Evolutionary conservation across 768 basidiomycete species (phyloP), one percentile per base, ranked within the genome.

Genomic region (Baorangia bicolor): DNA sequence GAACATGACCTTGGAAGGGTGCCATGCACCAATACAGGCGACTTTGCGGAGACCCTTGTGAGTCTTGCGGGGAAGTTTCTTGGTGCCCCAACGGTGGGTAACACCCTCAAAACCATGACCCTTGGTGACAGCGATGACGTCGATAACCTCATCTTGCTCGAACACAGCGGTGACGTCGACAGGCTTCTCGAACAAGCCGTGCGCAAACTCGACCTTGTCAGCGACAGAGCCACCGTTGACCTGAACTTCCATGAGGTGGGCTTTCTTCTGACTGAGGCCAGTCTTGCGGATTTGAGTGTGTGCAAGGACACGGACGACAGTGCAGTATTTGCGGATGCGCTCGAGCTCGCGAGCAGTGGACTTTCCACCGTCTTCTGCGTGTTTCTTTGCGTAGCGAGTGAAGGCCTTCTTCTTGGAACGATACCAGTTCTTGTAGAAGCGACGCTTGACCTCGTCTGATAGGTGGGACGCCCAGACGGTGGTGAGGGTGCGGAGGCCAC

Each of bases 341-440:
- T 98, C 96, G 67, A 99, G 88, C 75, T 99, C 97, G 71, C 94
- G 93, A 59, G 86, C 81, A 67, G 92, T 84, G 51, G 92, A 91
- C 77, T 94, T 93, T 73, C 93, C 94, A 64, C 84, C 84, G 69
- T 94, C 90, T 74, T 98, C 96, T 55, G 95, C 90, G 74, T 96
- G 90, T 81, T 96, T 98, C 87, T 97, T 97, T 74, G 97, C 95
- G 77, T 99, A 99, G 73, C 94, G 93, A 70, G 97, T 99, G 86
- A 98, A 99, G 38, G 97, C 97, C 88, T 99, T 99, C 86, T 98
- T 98, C 91, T 99, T 99, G 47, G 94, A 96, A 66, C 92, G 88
- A 83, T 98, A 98, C 95, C 96, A 98, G 85, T 96, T 97, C 84
- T 94, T 95, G 90, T 98, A 98, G 88, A 99, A 98, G 66, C 97